phyloP scores from a whole-genome alignment of 805 yeast genomes.

The Saturnispora sekii region DNA sequence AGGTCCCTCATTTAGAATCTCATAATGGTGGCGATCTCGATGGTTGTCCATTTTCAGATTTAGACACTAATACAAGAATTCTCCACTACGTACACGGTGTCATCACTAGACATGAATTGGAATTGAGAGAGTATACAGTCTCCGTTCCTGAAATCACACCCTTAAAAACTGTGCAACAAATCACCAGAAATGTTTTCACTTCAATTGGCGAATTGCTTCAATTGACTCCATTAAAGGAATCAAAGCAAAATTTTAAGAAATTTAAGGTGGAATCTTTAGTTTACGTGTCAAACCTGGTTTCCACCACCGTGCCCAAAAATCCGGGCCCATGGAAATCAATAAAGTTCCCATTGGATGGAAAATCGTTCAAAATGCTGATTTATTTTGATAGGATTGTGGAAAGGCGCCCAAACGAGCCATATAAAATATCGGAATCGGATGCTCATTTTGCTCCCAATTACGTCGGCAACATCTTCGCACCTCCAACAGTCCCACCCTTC shows the following conservation, averaged over 20 bases:
- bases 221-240: neutral
- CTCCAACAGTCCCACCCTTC: neutral
- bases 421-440: neutral
- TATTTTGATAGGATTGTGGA: constrained; percentile 19
- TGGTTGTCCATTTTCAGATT: neutral
- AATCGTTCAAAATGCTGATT: constrained; percentile 25
- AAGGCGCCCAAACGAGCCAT: neutral
- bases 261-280: constrained; percentile 3
- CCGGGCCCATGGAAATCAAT: constrained; percentile 11
- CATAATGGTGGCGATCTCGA: neutral
- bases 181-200: constrained; percentile 8
- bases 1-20: neutral
- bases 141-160: constrained; percentile 7
- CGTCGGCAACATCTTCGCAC: neutral
- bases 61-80: constrained; percentile 6
- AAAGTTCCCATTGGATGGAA: constrained; percentile 12
- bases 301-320: constrained; percentile 1
- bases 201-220: constrained; percentile 9
- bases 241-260: neutral
- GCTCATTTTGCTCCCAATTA: neutral
- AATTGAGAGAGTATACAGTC: constrained; percentile 7
- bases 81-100: constrained; percentile 12
- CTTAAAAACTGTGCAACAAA: neutral
- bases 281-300: neutral
- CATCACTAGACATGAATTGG: constrained; percentile 10